These are phyloP conservation scores for Deinandra increscens DNA, from an alignment of 129 eudicot genomes.

Conservation along the genomic window DNA sequence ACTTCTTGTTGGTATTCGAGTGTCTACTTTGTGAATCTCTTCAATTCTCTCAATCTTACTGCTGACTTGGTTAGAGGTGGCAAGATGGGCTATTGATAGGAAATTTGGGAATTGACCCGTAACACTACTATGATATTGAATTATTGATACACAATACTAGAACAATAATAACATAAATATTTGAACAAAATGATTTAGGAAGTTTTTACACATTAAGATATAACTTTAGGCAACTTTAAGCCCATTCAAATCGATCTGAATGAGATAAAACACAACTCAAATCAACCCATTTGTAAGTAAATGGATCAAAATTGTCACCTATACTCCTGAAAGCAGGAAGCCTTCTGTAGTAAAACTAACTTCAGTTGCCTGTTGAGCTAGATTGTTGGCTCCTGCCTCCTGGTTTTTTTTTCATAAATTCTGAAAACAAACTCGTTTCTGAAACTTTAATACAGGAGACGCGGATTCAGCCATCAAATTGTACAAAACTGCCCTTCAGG, in stretches of 20 bases:
- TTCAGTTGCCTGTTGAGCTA: slow-evolving; percentile 1
- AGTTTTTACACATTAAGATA: neutral
- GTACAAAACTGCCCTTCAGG: slow-evolving; percentile 56
- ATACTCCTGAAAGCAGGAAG: neutral
- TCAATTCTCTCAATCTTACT: neutral
- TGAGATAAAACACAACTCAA: neutral
- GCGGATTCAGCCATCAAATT: slow-evolving; percentile 71
- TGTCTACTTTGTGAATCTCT: neutral
- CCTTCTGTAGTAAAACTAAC: neutral
- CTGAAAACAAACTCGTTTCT: neutral
- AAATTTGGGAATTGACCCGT: neutral
- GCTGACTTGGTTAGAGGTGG: neutral
- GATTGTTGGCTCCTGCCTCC: slow-evolving; percentile 6
- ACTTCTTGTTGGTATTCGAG: slow-evolving; percentile 3
- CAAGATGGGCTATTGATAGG: neutral
- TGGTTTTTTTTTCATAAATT: slow-evolving; percentile 6
- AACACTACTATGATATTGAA: too few species aligned
- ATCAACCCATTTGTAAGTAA: neutral
- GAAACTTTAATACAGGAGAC: slow-evolving; percentile 45
- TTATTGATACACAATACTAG: neutral
- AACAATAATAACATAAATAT: neutral
- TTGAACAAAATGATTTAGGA: neutral
- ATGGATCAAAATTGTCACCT: neutral
- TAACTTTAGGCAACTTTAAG: neutral
- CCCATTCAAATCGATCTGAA: neutral